These are phyloP conservation scores for Tulasnella sp. DNA, from an alignment of 768 basidiomycete species.

Conservation along the genomic window DNA sequence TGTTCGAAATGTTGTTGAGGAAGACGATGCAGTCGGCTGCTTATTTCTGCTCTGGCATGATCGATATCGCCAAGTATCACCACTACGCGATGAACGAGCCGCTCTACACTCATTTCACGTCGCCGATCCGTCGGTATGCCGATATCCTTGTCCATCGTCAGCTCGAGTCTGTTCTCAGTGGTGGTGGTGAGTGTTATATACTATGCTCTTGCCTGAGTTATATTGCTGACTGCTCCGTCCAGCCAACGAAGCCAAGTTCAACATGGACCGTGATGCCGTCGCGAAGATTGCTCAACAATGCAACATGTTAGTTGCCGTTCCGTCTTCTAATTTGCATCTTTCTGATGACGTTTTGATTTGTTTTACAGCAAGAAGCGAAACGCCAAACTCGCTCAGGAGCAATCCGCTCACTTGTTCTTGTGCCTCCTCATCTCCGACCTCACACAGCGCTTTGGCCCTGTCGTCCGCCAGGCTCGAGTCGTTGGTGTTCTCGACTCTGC, in stretches of 20 bases:
- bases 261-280: slow-evolving; percentile 95
- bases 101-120: slow-evolving; percentile 89
- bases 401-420: slow-evolving; percentile 90
- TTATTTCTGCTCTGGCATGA: slow-evolving; percentile 98
- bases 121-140: slow-evolving; percentile 86
- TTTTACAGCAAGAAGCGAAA: slow-evolving; percentile 75
- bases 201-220: neutral
- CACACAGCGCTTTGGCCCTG: slow-evolving; percentile 90
- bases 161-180: slow-evolving; percentile 78
- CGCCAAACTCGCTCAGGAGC: slow-evolving; percentile 86
- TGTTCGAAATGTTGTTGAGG: slow-evolving; percentile 75
- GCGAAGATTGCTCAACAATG: slow-evolving; percentile 97
- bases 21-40: slow-evolving; percentile 94
- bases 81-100: slow-evolving; percentile 89
- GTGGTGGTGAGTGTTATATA: slow-evolving; percentile 43
- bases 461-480: slow-evolving; percentile 90
- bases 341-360: neutral
- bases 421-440: slow-evolving; percentile 92
- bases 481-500: slow-evolving; percentile 95
- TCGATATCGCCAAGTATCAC: slow-evolving; percentile 95
- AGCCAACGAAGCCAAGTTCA: slow-evolving; percentile 77
- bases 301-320: slow-evolving; percentile 62
- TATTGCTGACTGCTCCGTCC: neutral
- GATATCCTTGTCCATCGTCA: slow-evolving; percentile 96
- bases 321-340: neutral